Percentiles rank a stretch among this genome's conserved stretches.
Conservation (phyloP, 2,329 filamentous ascomycete genomes). For the Dissoconium aciculare region DNA sequence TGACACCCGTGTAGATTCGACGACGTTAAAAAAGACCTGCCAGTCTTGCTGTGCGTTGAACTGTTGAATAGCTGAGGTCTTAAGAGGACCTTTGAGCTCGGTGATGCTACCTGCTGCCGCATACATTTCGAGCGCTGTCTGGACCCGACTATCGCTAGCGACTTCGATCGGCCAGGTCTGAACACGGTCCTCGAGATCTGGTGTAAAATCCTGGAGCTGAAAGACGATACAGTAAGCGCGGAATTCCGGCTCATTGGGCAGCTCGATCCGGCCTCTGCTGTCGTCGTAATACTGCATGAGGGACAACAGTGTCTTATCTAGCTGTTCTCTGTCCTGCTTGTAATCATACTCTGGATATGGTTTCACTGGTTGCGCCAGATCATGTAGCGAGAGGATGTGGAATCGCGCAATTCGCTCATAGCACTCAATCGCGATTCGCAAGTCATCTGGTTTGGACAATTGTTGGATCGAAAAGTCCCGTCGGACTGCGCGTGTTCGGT, state of each 20-base stretch:
- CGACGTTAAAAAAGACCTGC: conserved; percentile 41
- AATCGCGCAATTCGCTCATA: conserved; percentile 50
- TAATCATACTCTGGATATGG: conserved; percentile 38
- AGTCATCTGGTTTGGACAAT: conserved; percentile 40
- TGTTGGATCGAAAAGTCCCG: conserved; percentile 52
- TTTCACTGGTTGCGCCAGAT: conserved; percentile 38
- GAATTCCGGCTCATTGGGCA: conserved; percentile 49
- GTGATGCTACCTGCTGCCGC: conserved; percentile 40
- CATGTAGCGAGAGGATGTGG: conserved; percentile 47
- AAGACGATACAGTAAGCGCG: conserved; percentile 46
- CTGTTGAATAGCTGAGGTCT: conserved; percentile 31
- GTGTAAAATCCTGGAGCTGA: conserved; percentile 35
- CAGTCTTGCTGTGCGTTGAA: conserved; percentile 44
- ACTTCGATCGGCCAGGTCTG: conserved; percentile 40
- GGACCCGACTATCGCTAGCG: conserved; percentile 37
- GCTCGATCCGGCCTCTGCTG: conserved; percentile 33
- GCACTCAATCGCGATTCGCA: conserved; percentile 43
- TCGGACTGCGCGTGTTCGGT: conserved; percentile 47
- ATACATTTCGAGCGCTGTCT: conserved; percentile 42
- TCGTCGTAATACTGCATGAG: conserved; percentile 47
- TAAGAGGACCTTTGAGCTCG: conserved; percentile 37
- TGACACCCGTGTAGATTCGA: conserved; percentile 40
- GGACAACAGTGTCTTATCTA: conserved; percentile 47
- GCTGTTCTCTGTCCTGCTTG: conserved; percentile 48
- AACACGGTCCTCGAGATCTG: conserved; percentile 43